These are phyloP conservation scores for Fonsecaea pedrosoi DNA, from an alignment of 2,329 filamentous ascomycete species.

Conservation along the genomic window DNA sequence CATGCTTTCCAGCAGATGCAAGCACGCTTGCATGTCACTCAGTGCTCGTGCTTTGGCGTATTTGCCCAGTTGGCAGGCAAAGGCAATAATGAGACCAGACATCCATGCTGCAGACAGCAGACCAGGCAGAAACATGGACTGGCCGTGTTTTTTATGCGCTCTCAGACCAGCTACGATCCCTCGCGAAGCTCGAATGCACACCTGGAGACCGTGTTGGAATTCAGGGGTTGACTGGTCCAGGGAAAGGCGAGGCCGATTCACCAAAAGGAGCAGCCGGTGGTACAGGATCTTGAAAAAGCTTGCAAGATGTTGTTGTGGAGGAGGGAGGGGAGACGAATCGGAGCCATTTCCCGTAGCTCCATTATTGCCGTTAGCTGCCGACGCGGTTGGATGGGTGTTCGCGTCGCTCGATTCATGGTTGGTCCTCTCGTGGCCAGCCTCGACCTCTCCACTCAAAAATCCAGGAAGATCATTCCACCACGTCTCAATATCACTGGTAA, in stretches of 20 bases:
- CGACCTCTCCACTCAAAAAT: constrained; percentile 34
- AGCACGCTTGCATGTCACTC: constrained; percentile 48
- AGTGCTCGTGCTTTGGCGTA: constrained; percentile 46
- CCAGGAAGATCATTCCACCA: constrained; percentile 52
- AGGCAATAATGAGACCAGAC: constrained; percentile 51
- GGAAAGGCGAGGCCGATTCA: constrained; percentile 50
- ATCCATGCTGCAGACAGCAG: constrained; percentile 52
- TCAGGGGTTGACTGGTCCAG: constrained; percentile 48
- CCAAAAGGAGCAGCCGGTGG: constrained; percentile 50
- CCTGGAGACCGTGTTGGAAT: constrained; percentile 51
- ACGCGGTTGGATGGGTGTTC: neutral
- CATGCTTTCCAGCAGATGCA: constrained; percentile 46
- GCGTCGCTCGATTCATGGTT: constrained; percentile 5
- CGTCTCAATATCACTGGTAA: constrained; percentile 51
- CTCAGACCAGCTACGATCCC: constrained; percentile 48
- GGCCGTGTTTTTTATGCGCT: constrained; percentile 43
- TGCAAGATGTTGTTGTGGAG: constrained; percentile 33
- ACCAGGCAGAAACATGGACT: constrained; percentile 50
- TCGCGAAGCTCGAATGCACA: constrained; percentile 50
- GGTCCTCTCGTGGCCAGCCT: constrained; percentile 17
- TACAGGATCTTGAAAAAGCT: constrained; percentile 53
- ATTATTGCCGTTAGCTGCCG: constrained; percentile 10
- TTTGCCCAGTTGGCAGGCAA: constrained; percentile 51
- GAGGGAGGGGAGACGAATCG: constrained; percentile 5
- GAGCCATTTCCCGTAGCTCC: constrained; percentile 4